These are phyloP conservation scores for Lactarius tabidus DNA, from an alignment of 768 basidiomycete genomes.

Conservation along the genomic window DNA sequence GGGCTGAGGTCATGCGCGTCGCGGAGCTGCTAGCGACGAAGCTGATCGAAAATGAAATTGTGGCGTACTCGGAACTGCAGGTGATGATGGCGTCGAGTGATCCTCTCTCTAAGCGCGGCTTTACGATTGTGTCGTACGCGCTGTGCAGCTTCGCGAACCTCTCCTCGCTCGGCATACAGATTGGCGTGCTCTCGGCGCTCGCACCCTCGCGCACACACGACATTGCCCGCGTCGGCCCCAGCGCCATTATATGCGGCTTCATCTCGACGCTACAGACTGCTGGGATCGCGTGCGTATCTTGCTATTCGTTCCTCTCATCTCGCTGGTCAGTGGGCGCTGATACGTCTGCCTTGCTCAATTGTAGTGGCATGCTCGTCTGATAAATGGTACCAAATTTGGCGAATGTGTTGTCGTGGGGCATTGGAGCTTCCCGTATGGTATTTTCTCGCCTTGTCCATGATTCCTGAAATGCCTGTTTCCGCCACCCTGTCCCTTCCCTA, in stretches of 20 bases:
- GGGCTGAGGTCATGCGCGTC: conserved; percentile 72
- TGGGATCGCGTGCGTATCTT: conserved; percentile 48
- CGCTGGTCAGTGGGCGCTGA: conserved; percentile 11
- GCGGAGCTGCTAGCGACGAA: conserved; percentile 82
- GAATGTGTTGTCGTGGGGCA: no score
- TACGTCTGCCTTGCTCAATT: not conserved
- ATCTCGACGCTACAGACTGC: conserved; percentile 60
- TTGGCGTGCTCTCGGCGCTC: conserved; percentile 67
- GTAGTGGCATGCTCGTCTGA: conserved; percentile 34
- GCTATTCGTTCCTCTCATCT: not conserved
- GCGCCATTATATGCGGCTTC: conserved; percentile 70
- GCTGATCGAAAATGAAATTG: conserved; percentile 84
- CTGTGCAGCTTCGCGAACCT: conserved; percentile 91
- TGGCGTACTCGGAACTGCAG: conserved; percentile 61
- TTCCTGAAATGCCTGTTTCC: no score
- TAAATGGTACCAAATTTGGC: no score
- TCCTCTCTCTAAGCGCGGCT: conserved; percentile 68
- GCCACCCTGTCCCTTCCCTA: no score
- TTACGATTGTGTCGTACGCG: conserved; percentile 79
- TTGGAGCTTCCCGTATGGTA: no score
- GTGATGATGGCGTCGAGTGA: conserved; percentile 41
- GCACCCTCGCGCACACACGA: conserved; percentile 64
- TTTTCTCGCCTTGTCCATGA: no score
- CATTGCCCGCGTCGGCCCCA: conserved; percentile 67
- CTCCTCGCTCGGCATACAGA: conserved; percentile 81